phyloP scores from a whole-genome alignment of 805 yeast species.

The Priceomyces castillae region DNA sequence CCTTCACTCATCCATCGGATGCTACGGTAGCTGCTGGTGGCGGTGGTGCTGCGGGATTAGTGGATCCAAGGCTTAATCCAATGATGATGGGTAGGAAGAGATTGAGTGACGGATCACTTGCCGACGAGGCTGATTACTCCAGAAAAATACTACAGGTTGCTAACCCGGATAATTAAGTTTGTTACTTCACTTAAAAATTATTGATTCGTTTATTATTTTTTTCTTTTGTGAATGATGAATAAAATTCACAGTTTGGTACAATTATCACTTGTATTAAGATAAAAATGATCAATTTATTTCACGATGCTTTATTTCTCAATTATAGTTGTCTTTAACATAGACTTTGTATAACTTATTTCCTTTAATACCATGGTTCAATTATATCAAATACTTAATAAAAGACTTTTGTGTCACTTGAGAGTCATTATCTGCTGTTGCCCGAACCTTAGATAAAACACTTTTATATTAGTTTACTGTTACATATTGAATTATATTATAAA shows the following conservation, averaged over 20 bases:
- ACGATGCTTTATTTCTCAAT: constrained; percentile 2
- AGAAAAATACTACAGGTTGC: constrained; percentile 74
- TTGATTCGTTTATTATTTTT: background rate
- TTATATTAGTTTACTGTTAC: background rate
- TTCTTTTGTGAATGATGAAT: background rate
- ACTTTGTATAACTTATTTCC: constrained; percentile 3
- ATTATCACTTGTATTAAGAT: background rate
- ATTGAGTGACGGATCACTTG: constrained; percentile 79
- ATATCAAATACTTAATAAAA: background rate
- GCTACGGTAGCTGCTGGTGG: constrained; percentile 26
- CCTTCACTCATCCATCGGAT: constrained; percentile 62
- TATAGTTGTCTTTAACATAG: background rate
- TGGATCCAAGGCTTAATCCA: constrained; percentile 69
- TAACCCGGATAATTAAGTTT: constrained; percentile 59
- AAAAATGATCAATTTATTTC: constrained; percentile 1
- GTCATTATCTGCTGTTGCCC: no score
- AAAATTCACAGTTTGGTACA: background rate
- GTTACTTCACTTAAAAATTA: background rate
- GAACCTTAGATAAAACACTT: background rate
- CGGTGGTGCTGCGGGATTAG: constrained; percentile 18
- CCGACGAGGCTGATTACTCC: constrained; percentile 80
- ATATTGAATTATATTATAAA: background rate
- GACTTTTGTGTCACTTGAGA: constrained; percentile 2
- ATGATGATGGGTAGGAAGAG: constrained; percentile 80
- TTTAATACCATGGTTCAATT: constrained; percentile 1